Evolutionary conservation across 2,329 filamentous ascomycete species (phyloP).

Genomic region (Penicillium brasilianum): DNA sequence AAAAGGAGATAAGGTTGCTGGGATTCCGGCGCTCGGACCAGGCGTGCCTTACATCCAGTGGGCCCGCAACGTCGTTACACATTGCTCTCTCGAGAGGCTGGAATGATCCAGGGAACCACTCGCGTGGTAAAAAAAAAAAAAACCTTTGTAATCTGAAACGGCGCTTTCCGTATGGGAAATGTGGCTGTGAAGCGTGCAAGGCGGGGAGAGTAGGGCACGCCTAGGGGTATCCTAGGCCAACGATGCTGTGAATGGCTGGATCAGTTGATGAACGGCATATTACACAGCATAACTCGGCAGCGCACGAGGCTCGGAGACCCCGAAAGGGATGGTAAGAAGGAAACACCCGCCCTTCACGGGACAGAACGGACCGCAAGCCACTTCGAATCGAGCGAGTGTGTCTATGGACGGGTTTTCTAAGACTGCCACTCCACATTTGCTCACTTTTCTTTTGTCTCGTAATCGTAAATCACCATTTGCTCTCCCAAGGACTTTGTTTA

Average conservation of each 20-base stretch:
- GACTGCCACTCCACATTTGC: neutral
- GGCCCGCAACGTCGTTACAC: constrained; percentile 24
- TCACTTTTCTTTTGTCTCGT: neutral
- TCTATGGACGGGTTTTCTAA: too few relatives aligned
- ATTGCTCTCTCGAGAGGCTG: constrained; percentile 24
- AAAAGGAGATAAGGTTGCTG: constrained; percentile 29
- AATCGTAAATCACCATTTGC: constrained; percentile 1
- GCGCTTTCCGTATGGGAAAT: constrained; percentile 26
- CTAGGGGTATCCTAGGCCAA: neutral
- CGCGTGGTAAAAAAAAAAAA: constrained; percentile 25
- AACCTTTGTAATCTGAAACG: constrained; percentile 30
- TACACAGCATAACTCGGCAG: constrained; percentile 19
- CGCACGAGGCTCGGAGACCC: constrained; percentile 14
- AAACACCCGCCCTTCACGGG: constrained; percentile 7
- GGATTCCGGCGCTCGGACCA: constrained; percentile 26
- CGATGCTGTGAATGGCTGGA: neutral
- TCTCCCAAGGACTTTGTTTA: constrained; percentile 1
- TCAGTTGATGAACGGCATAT: neutral
- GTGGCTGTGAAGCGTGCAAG: constrained; percentile 21
- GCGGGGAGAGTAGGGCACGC: neutral
- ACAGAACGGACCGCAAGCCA: constrained; percentile 15
- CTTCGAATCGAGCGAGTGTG: neutral
- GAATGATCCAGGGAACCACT: constrained; percentile 19
- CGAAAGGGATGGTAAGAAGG: neutral
- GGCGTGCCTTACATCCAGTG: constrained; percentile 30